phyloP scores from a whole-genome alignment of 2,329 filamentous ascomycete genomes.

The Botrytis squamosa region DNA sequence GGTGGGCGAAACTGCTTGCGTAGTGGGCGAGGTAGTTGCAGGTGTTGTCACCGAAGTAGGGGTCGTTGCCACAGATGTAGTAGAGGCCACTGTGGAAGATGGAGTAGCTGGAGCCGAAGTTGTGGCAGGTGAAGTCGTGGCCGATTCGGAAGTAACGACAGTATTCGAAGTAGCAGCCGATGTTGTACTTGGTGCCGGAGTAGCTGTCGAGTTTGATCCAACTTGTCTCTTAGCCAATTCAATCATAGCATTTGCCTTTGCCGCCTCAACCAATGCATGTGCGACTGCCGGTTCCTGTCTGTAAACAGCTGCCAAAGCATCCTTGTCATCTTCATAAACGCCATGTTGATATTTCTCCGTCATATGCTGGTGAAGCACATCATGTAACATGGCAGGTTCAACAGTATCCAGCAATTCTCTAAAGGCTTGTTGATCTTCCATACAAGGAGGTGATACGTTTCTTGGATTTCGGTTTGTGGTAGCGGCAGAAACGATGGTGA shows the following conservation, averaged over 20 bases:
- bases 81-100: constrained; percentile 5
- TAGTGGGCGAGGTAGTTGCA: not conserved
- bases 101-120: constrained; percentile 15
- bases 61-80: constrained; percentile 4
- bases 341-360: constrained; percentile 66
- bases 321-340: constrained; percentile 63
- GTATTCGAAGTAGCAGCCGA: constrained; percentile 16
- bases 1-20: not conserved
- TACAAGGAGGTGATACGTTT: constrained; percentile 11
- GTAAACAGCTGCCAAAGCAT: constrained; percentile 62
- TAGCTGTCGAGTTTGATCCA: constrained; percentile 22
- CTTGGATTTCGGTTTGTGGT: constrained; percentile 29
- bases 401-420: constrained; percentile 55
- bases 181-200: not conserved
- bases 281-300: constrained; percentile 60
- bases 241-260: constrained; percentile 33
- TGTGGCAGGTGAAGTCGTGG: not conserved
- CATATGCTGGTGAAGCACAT: constrained; percentile 62
- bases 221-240: constrained; percentile 60
- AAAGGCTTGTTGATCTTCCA: constrained; percentile 43
- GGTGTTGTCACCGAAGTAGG: not conserved
- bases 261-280: constrained; percentile 61
- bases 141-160: not conserved
- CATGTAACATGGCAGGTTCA: constrained; percentile 61
- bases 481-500: constrained; percentile 41